A percentile compares a stretch with the other conserved stretches of the same genome.
Evolutionary conservation across 371 early-diverging fungal genomes (phyloP).

Genomic region (Mucor sp.): DNA sequence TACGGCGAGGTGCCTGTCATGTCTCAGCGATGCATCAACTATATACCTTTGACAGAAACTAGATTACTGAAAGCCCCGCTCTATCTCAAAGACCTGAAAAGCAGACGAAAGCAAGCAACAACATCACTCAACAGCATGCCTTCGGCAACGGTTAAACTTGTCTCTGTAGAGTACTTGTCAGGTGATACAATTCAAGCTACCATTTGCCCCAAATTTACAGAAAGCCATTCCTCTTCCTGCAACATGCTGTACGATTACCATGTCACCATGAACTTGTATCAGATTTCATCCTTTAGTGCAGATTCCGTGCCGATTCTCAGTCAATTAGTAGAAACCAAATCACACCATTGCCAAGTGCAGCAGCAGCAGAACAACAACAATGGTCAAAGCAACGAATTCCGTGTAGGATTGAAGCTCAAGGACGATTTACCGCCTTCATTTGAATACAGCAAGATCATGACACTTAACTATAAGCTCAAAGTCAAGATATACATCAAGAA

Average conservation of each 20-base stretch:
- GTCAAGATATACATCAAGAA: slow-evolving; percentile 9
- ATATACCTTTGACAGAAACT: slow-evolving; percentile 11
- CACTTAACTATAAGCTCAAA: slow-evolving; percentile 11
- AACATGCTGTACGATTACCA: neutral
- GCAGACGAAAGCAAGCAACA: neutral
- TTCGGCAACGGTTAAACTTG: slow-evolving; percentile 1
- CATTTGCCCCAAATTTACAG: neutral
- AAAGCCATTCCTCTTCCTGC: neutral
- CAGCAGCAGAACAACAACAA: neutral
- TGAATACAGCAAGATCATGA: slow-evolving; percentile 15
- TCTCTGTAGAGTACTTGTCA: slow-evolving; percentile 9
- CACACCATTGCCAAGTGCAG: neutral
- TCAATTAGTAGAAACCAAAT: neutral
- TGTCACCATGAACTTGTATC: slow-evolving; percentile 11
- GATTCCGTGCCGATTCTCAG: neutral
- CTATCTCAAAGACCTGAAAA: neutral
- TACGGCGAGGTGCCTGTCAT: slow-evolving; percentile 4
- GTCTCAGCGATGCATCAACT: neutral
- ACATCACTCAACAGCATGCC: neutral
- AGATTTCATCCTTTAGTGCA: slow-evolving; percentile 7
- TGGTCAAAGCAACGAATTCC: neutral
- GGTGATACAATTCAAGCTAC: slow-evolving; percentile 14
- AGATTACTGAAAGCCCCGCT: slow-evolving; percentile 8
- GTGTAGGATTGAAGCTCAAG: neutral
- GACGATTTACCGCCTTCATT: slow-evolving; percentile 12